Conservation (phyloP, 2,329 filamentous ascomycete species). For the Huntiella moniliformis region DNA sequence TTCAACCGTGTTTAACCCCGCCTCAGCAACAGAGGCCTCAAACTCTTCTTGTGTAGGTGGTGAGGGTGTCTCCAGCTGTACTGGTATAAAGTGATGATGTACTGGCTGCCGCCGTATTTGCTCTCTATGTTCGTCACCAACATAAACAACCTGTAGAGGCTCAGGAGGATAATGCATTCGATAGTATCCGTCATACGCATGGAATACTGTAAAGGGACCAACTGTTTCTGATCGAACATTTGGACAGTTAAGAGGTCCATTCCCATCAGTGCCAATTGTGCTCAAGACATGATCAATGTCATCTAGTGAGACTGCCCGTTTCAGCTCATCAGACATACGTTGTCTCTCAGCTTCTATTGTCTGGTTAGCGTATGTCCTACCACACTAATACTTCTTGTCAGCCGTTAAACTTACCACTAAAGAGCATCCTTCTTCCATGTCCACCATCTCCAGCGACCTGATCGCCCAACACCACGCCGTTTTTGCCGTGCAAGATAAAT, state of each 20-base stretch:
- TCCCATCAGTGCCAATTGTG: neutral
- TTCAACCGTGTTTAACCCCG: too few species aligned
- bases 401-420: constrained; percentile 3
- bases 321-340: constrained; percentile 3
- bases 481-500: constrained; percentile 5
- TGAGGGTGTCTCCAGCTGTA: too few species aligned
- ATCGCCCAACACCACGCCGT: neutral
- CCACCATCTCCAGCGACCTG: constrained; percentile 1
- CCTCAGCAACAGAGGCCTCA: too few species aligned
- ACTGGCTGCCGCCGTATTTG: too few species aligned
- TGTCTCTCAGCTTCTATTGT: constrained; percentile 2
- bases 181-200: neutral
- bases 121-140: too few species aligned
- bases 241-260: too few species aligned
- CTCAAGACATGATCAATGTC: constrained; percentile 1
- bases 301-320: neutral
- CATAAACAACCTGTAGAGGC: too few species aligned
- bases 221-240: too few species aligned
- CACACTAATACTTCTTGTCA: neutral
- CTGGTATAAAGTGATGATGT: too few species aligned
- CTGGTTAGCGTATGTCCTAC: too few species aligned
- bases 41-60: too few species aligned
- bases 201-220: constrained; percentile 6
- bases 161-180: too few species aligned
- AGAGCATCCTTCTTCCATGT: constrained; percentile 9